These are phyloP conservation scores for Phaseolus lunatus DNA, from an alignment of 306 rosid species.

Conservation along the genomic window DNA sequence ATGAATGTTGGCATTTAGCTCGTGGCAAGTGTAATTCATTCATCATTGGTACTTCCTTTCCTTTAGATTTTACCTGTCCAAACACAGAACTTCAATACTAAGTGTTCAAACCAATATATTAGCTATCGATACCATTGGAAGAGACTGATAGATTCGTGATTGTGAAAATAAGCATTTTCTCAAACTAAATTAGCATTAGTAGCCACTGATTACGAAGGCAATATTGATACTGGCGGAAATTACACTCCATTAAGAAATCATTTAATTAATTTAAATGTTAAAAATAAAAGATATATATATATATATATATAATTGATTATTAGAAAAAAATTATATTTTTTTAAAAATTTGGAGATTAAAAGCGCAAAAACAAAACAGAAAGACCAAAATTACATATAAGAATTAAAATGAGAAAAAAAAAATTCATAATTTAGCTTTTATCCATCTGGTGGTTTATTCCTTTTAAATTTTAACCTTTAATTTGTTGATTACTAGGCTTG, in stretches of 20 bases:
- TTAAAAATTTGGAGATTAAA: no score
- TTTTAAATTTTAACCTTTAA: no score
- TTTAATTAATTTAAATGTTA: no score
- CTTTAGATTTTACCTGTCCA: neutral
- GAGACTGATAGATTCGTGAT: neutral
- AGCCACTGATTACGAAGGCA: neutral
- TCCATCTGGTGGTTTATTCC: neutral
- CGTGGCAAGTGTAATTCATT: neutral
- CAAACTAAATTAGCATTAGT: neutral
- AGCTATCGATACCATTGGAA: neutral
- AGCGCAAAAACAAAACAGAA: no score
- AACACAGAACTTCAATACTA: neutral
- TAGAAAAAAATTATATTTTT: no score
- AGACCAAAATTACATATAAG: no score
- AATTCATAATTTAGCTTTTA: no score
- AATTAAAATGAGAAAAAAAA: no score
- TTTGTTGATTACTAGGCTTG: neutral
- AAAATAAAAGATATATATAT: no score
- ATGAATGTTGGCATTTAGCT: slow-evolving; percentile 33
- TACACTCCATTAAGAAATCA: no score
- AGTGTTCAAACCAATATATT: neutral
- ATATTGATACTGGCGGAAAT: neutral
- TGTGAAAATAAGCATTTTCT: neutral
- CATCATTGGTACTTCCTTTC: neutral
- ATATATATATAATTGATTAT: no score